Evolutionary conservation across 2,329 filamentous ascomycete genomes (phyloP).

Genomic region (Ophiognomonia clavigignenti-juglandacearum): DNA sequence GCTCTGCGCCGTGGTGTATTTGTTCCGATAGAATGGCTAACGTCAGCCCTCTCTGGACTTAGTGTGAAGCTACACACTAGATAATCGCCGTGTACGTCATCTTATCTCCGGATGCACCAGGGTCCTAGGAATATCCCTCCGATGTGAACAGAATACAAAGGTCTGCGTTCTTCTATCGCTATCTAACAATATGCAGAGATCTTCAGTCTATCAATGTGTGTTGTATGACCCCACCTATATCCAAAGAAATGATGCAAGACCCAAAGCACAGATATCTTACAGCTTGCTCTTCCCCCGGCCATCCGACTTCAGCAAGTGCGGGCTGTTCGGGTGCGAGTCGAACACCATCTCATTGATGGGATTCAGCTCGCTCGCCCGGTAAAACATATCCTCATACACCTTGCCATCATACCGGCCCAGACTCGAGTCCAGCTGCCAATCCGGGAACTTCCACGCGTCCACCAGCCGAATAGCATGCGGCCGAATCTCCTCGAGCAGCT

Average conservation of each 20-base stretch:
- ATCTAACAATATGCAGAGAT: not conserved
- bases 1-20: too few species aligned
- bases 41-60: too few species aligned
- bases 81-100: too few species aligned
- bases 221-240: too few species aligned
- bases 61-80: too few species aligned
- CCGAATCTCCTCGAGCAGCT: slow-evolving; percentile 64
- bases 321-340: slow-evolving; percentile 65
- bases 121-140: too few species aligned
- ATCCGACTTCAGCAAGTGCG: slow-evolving; percentile 57
- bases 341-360: slow-evolving; percentile 68
- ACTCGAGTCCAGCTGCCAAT: slow-evolving; percentile 71
- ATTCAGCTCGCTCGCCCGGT: slow-evolving; percentile 66
- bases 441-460: slow-evolving; percentile 71
- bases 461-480: slow-evolving; percentile 69
- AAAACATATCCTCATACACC: slow-evolving; percentile 75
- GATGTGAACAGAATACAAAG: too few species aligned
- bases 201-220: slow-evolving; percentile 1
- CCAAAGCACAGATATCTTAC: slow-evolving; percentile 22
- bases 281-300: slow-evolving; percentile 46
- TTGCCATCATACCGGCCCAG: slow-evolving; percentile 68
- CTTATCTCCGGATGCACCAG: too few species aligned
- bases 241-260: not conserved
- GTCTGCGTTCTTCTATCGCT: not conserved
- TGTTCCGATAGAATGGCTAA: too few species aligned